These are phyloP conservation scores for Venturia effusa DNA, from an alignment of 2,329 filamentous ascomycete genomes.

Conservation along the genomic window DNA sequence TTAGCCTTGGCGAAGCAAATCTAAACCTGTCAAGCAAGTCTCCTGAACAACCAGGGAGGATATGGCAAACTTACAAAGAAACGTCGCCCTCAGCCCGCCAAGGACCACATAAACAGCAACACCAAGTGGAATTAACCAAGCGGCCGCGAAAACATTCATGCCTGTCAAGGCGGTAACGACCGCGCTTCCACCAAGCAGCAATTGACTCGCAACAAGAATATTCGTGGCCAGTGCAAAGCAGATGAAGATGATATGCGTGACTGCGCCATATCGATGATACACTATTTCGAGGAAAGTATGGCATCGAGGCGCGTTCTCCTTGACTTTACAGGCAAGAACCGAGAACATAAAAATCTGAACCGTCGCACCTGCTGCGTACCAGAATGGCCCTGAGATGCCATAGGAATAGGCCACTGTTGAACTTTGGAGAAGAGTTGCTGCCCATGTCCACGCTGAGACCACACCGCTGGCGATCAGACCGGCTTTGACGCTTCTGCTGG, in stretches of 20 bases:
- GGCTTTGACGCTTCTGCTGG: conserved; percentile 32
- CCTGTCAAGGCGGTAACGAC: conserved; percentile 33
- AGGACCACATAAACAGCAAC: conserved; percentile 27
- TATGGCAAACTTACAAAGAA: conserved; percentile 17
- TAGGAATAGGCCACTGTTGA: conserved; percentile 26
- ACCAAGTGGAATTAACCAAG: conserved; percentile 33
- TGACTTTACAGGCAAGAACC: conserved; percentile 33
- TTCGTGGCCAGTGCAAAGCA: conserved; percentile 33
- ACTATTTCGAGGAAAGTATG: conserved; percentile 34
- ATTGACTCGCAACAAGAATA: conserved; percentile 31
- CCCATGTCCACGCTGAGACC: conserved; percentile 15
- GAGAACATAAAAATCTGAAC: conserved; percentile 35
- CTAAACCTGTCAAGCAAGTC: neutral
- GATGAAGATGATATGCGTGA: conserved; percentile 30
- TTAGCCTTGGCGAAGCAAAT: neutral
- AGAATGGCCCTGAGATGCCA: conserved; percentile 19
- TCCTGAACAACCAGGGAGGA: too few species aligned
- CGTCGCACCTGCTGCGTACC: conserved; percentile 26
- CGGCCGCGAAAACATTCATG: conserved; percentile 34
- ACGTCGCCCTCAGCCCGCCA: conserved; percentile 32
- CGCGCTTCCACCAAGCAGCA: conserved; percentile 31
- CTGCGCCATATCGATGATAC: conserved; percentile 27
- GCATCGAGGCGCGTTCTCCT: conserved; percentile 28
- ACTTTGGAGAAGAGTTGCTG: conserved; percentile 24
- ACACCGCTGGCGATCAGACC: conserved; percentile 17